Evolutionary conservation across 2,329 filamentous ascomycete species (phyloP), one percentile per base, ranked within the genome.

Genomic region (Cordyceps farinosa): DNA sequence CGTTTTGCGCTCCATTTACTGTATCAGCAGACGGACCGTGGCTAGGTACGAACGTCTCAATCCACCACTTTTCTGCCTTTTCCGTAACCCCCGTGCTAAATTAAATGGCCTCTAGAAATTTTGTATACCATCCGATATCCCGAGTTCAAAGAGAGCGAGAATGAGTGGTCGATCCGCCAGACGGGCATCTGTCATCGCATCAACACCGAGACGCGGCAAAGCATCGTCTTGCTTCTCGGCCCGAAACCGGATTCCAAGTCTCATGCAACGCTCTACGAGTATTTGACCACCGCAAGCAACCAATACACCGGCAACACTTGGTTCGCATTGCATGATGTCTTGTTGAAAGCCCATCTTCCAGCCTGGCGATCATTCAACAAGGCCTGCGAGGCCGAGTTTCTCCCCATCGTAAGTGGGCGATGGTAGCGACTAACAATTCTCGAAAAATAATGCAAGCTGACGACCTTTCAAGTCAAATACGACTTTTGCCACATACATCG

Each of bases 81-180:
- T 6, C 3, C 42, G 48, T 44, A 11, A 15, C 4, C 17, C 4
- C 3, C 22, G 22, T 22, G 22, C 22, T 22, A 22, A 22, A 22
- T 22, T 22, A 22, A 22, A 22, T 22, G 22, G 22, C 22, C 22
- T 22, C 2, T 27, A 72, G 69, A 73, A 54, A 66, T 70, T 4
- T 61, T 64, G 13, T 73, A 73, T 61, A 70, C 69, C 1, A 64
- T 73, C 27, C 67, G 67, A 17, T 73, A 73, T 45, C 71, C 71
- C 10, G 70, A 73, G 59, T 68, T 67, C 47, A 73, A 72, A 52
- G 55, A 66, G 10, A 61, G 44, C 45, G 65, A 67, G 4, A 51
- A 65, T 5, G 65, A 66, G 36, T 73, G 71, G 71, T 67, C 60
- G 17, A 69, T 72, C 42, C 69, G 71, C 9, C 71, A 73, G 47